These are phyloP conservation scores for Cladosporium colombiae DNA, from an alignment of 2,329 filamentous ascomycete genomes.

Conservation along the genomic window DNA sequence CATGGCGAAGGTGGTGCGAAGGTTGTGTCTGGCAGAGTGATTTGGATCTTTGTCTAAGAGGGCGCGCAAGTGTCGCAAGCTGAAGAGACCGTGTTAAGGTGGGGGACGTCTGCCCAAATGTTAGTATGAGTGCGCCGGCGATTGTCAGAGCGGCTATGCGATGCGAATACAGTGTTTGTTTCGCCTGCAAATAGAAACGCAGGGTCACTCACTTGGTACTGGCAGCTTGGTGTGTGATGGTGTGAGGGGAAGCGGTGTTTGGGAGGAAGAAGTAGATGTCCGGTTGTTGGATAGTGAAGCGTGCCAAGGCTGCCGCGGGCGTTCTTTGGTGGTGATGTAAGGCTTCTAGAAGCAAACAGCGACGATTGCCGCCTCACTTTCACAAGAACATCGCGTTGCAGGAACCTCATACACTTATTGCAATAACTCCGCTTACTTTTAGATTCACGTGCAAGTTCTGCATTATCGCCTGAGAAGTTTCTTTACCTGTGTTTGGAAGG, in stretches of 20 bases:
- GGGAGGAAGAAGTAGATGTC: background rate
- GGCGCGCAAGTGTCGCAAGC: background rate
- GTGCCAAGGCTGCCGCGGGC: constrained; percentile 7
- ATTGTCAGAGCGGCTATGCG: background rate
- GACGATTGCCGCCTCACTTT: background rate
- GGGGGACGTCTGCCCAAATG: background rate
- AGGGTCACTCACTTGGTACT: background rate
- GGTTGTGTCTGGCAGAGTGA: background rate
- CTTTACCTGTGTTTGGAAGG: background rate
- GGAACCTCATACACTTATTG: background rate
- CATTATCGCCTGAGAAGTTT: background rate
- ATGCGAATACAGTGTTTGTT: background rate
- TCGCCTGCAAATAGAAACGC: background rate
- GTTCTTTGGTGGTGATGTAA: constrained; percentile 9
- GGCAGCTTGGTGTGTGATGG: background rate
- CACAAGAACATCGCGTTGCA: background rate
- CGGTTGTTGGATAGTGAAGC: background rate
- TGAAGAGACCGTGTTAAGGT: background rate
- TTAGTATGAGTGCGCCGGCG: background rate
- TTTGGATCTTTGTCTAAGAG: background rate
- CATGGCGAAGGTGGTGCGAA: constrained; percentile 44
- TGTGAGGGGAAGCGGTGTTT: background rate
- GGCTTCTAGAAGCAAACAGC: background rate
- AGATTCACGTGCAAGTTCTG: background rate
- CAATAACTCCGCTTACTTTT: background rate